Evolutionary conservation across 495 filamentous ascomycete genomes (phyloP), one percentile per base, ranked within the genome.

Genomic region (Neurospora sp.): DNA sequence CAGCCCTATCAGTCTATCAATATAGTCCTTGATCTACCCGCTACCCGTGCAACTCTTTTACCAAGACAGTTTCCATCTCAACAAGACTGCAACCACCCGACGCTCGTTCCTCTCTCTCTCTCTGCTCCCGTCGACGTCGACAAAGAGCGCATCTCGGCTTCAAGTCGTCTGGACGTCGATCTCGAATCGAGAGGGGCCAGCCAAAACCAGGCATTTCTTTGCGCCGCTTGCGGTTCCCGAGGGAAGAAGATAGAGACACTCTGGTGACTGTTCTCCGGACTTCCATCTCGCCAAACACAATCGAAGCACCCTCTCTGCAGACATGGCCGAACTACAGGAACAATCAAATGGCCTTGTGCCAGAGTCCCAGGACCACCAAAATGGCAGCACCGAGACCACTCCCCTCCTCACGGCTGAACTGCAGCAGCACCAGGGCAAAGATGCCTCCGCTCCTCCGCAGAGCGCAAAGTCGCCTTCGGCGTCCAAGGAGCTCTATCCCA

Each of bases 401-500:
- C 16, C 18, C 73, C 39, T 35, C 42, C 5, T 73, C 72, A 73
- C 69, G 70, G 78, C 78, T 74, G 73, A 76, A 16, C 46, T 74
- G 27, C 54, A 73, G 35, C 69, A 75, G 37, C 69, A 71, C 37
- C 74, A 75, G 62, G 75, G 46, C 66, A 38, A 42, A 46, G 72
- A 74, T 23, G 54, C 54, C 23, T 66, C 54, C 14, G 71, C 72
- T 35, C 69, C 77, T 42, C 78, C 72, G 42, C 77, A 76, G 76
- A 78, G 73, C 74, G 73, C 76, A 20, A 70, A 73, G 20, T 73
- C 75, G n/a, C 72, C 74, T 18, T 73, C 79, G 40, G 37, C 72
- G 18, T 72, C 80, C 76, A 88, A 88, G 76, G 90, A 92, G 74
- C 84, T 90, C 44, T 88, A 88, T 71, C 90, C 90, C 71, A 90